Base-by-base conservation (phyloP, 2,329 filamentous ascomycete genomes). In the Paraphoma chrysanthemicola region DNA sequence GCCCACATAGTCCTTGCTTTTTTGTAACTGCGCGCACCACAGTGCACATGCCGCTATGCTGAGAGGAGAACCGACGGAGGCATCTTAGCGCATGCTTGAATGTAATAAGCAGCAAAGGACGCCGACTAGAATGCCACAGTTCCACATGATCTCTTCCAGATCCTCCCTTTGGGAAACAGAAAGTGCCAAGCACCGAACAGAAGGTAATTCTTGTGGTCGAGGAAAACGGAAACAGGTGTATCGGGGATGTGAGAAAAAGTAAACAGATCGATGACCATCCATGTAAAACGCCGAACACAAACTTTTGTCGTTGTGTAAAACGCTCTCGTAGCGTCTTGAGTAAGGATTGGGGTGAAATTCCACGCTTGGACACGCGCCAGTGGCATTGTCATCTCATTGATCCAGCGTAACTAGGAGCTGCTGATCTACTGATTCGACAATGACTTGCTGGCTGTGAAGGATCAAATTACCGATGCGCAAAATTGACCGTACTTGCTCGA, bases 371-470 rank as follows among this genome's bases (percentile, higher is more conserved):
- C 59, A 42, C 47, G 51, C 11, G 9, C 12, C 43, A 45, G 31
- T 23, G 44, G 17, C 17, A 17, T 42, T n/a, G 38, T 31, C 11
- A 50, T 53, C 74, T 60, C 54, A 61, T 53, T 69, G 69, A 56
- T 86, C 82, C 62, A 88, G 79, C 63, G 83, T 80, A 62, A 80
- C 76, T 71, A 79, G 83, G 55, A 87, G 75, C 56, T 80, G 77
- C 28, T 75, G 71, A 67, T 83, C 82, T 55, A 88, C 73, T 56
- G 85, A 74, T 56, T 81, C 80, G 51, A 80, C 76, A 54, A 88
- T 80, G 68, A 81, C 83, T 77, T 85, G 85, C 67, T 84, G 81
- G 69, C 83, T 88, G 72, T 81, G 82, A 69, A 83, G 69, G 63
- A 85, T 83, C 53, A 85, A 76, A 14, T 80, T 79, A 48, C 81